Evolutionary conservation across 192 early-diverging fungal species (phyloP).

Genomic region (Coemansia biformis): DNA sequence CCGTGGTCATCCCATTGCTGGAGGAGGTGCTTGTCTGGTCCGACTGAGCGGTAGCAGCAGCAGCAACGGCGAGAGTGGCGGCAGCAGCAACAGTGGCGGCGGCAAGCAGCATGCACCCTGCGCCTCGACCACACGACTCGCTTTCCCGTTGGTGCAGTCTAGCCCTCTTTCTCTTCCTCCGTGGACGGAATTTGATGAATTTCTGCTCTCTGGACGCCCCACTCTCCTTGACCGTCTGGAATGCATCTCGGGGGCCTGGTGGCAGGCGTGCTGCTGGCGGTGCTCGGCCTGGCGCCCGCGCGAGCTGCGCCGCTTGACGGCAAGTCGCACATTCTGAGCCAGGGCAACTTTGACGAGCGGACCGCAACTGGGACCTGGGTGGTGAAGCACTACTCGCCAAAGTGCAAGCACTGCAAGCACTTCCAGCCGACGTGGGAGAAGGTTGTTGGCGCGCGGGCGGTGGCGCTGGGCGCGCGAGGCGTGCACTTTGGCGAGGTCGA

Average conservation of each 20-base stretch:
- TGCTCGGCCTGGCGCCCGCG: constrained; percentile 4
- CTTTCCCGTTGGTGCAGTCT: too few relatives aligned
- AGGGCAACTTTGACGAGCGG: constrained; percentile 38
- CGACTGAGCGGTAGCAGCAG: too few relatives aligned
- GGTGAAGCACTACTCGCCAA: constrained; percentile 81
- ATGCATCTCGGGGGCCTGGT: constrained; percentile 20
- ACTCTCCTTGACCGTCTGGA: too few relatives aligned
- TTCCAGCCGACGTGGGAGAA: constrained; percentile 76
- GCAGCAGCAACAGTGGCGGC: too few relatives aligned
- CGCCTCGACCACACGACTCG: too few relatives aligned
- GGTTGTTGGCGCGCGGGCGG: constrained; percentile 46
- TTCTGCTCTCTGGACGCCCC: too few relatives aligned
- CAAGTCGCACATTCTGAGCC: constrained; percentile 38
- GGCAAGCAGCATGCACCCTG: too few relatives aligned
- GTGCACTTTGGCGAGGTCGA: constrained; percentile 69
- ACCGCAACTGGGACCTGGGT: constrained; percentile 65
- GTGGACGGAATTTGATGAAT: too few relatives aligned
- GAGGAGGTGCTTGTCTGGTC: constrained; percentile 14
- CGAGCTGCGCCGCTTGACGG: constrained; percentile 36
- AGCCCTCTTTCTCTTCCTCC: too few relatives aligned
- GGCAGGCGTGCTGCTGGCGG: constrained; percentile 7
- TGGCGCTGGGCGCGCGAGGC: constrained; percentile 22
- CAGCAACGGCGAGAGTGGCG: too few relatives aligned
- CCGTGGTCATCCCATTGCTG: constrained; percentile 23
- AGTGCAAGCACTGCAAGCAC: constrained; percentile 73